Percentiles rank a stretch among this genome's conserved stretches.
Evolutionary conservation across 2,329 filamentous ascomycete species (phyloP).

Genomic region (Torrubiellomyces zombiae): DNA sequence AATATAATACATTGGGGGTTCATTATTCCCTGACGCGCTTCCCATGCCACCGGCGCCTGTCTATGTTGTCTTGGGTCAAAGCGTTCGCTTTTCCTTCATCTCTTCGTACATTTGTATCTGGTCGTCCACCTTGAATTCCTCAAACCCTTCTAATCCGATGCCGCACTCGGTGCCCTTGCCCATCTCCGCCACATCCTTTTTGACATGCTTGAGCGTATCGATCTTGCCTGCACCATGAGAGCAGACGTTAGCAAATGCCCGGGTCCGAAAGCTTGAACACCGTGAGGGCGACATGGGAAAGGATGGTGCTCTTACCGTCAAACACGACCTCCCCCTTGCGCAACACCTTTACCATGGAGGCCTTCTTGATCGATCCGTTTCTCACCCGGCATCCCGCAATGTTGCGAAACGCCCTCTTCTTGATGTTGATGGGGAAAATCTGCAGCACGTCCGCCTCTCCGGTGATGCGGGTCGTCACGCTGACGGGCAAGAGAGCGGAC

Average conservation of each 20-base stretch:
- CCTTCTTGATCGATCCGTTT: constrained; percentile 56
- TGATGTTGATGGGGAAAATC: constrained; percentile 70
- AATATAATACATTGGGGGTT: too few relatives aligned
- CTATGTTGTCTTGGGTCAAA: too few relatives aligned
- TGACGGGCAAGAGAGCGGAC: constrained; percentile 50
- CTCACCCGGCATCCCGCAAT: constrained; percentile 80
- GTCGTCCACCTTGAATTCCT: constrained; percentile 65
- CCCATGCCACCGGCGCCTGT: too few relatives aligned
- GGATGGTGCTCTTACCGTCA: constrained; percentile 49
- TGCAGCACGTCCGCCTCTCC: constrained; percentile 80
- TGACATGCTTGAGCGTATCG: constrained; percentile 71
- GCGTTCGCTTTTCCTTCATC: constrained; percentile 48
- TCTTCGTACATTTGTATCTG: constrained; percentile 79
- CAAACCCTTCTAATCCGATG: constrained; percentile 67
- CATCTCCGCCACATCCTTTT: constrained; percentile 83
- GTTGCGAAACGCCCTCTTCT: constrained; percentile 50
- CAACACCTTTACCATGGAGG: constrained; percentile 52
- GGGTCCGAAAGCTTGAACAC: constrained; percentile 4
- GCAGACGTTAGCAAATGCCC: constrained; percentile 1
- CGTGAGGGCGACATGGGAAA: background rate
- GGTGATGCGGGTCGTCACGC: constrained; percentile 50
- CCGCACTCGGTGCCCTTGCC: constrained; percentile 89
- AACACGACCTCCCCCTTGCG: constrained; percentile 55
- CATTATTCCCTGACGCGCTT: too few relatives aligned
- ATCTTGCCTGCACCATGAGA: constrained; percentile 55